These are phyloP conservation scores for Verticillium klebahnii DNA, from an alignment of 2,329 filamentous ascomycete species.

Conservation along the genomic window DNA sequence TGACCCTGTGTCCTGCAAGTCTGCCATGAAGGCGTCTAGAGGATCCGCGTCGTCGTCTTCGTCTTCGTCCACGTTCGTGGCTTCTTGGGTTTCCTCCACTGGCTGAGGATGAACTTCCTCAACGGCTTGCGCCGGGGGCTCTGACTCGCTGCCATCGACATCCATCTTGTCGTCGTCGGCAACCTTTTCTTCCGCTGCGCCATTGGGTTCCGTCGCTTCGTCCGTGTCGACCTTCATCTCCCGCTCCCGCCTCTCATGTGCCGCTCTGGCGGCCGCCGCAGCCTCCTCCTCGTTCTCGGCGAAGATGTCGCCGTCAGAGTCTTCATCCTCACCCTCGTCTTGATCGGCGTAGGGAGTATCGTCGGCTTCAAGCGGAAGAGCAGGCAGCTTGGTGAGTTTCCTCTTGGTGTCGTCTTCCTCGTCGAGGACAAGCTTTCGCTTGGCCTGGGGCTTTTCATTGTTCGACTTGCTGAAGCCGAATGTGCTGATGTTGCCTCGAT, in stretches of 20 bases:
- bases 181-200: slow-evolving; percentile 19
- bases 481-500: slow-evolving; percentile 69
- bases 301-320: slow-evolving; percentile 71
- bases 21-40: slow-evolving; percentile 94
- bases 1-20: slow-evolving; percentile 37
- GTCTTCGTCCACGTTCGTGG: slow-evolving; percentile 53
- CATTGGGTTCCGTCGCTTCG: slow-evolving; percentile 43
- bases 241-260: slow-evolving; percentile 79
- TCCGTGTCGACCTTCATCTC: slow-evolving; percentile 48
- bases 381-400: slow-evolving; percentile 87
- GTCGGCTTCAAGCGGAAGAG: slow-evolving; percentile 63
- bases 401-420: slow-evolving; percentile 84
- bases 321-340: slow-evolving; percentile 64
- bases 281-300: slow-evolving; percentile 83
- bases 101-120: slow-evolving; percentile 15
- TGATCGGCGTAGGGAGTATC: slow-evolving; percentile 57
- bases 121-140: slow-evolving; percentile 17
- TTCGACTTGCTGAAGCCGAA: slow-evolving; percentile 80
- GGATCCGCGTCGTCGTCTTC: slow-evolving; percentile 74
- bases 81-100: slow-evolving; percentile 22
- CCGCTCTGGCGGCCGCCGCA: slow-evolving; percentile 77
- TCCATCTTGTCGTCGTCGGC: slow-evolving; percentile 26
- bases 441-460: slow-evolving; percentile 60
- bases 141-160: slow-evolving; percentile 9
- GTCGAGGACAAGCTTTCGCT: slow-evolving; percentile 76